Percentiles rank a stretch among this genome's conserved stretches.
Conservation (phyloP, 192 early-diverging fungal species). For the Fimicolochytrium jonesii region DNA sequence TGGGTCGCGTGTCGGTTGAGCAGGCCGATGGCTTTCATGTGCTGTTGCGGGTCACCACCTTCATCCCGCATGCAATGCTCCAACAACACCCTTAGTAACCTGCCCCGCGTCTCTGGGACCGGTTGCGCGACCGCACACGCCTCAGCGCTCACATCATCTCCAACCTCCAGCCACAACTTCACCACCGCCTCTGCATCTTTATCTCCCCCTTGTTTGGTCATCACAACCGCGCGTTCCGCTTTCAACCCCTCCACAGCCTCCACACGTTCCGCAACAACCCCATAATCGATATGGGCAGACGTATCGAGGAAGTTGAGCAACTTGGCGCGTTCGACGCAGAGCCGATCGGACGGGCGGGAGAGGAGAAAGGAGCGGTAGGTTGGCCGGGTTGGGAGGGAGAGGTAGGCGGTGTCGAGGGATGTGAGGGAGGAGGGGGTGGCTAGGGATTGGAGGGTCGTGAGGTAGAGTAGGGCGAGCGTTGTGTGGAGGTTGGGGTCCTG, state of each 20-base stretch:
- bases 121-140: slow-evolving; percentile 12
- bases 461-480: too few species aligned
- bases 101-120: background rate
- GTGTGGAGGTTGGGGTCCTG: too few species aligned
- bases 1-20: slow-evolving; percentile 20
- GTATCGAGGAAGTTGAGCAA: background rate
- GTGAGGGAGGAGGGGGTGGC: background rate
- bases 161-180: slow-evolving; percentile 4
- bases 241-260: background rate
- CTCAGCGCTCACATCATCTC: slow-evolving; percentile 33
- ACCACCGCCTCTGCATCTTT: slow-evolving; percentile 12
- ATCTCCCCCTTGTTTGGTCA: slow-evolving; percentile 7
- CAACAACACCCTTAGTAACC: too few species aligned
- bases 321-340: background rate
- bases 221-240: background rate
- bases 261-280: background rate
- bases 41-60: background rate
- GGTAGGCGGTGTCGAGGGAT: background rate
- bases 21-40: slow-evolving; percentile 6
- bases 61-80: too few species aligned
- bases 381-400: background rate
- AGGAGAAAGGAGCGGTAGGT: background rate
- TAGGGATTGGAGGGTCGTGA: background rate
- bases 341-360: background rate
- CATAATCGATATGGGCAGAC: background rate